These are phyloP conservation scores for Kodamaea hsintzibuensis DNA, from an alignment of 805 yeast species.

Conservation along the genomic window DNA sequence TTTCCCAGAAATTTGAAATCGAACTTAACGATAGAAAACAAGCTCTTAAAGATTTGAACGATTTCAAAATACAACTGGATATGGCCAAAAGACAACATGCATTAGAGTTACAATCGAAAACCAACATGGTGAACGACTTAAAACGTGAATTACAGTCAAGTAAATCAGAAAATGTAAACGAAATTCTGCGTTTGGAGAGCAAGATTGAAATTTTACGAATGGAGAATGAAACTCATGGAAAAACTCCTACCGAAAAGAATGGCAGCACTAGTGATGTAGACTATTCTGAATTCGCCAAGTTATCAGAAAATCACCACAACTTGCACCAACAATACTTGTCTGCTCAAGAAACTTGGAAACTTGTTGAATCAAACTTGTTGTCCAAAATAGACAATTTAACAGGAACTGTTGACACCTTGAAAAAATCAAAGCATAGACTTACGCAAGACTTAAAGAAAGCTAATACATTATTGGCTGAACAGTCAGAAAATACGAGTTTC, in stretches of 20 bases:
- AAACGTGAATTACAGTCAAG: constrained; percentile 30
- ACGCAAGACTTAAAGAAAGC: constrained; percentile 36
- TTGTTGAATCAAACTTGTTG: constrained; percentile 69
- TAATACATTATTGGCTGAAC: not conserved
- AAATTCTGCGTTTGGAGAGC: constrained; percentile 58
- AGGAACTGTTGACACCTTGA: constrained; percentile 27
- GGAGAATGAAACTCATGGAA: constrained; percentile 48
- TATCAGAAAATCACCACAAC: constrained; percentile 50
- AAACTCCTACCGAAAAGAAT: not conserved
- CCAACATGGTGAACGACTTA: constrained; percentile 29
- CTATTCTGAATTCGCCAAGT: constrained; percentile 36
- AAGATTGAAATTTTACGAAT: constrained; percentile 69
- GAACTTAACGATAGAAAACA: constrained; percentile 24
- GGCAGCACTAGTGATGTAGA: not conserved
- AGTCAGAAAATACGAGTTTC: not conserved
- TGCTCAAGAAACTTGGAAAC: constrained; percentile 80
- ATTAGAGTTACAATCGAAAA: constrained; percentile 37
- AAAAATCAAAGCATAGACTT: constrained; percentile 29
- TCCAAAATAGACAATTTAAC: constrained; percentile 42
- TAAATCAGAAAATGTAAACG: constrained; percentile 34
- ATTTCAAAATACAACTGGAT: constrained; percentile 34
- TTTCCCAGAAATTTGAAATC: constrained; percentile 15
- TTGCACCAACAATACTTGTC: constrained; percentile 71
- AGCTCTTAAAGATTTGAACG: constrained; percentile 27
- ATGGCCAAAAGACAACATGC: constrained; percentile 28